These are phyloP conservation scores for Penicillium sclerotigenum DNA, from an alignment of 2,329 filamentous ascomycete genomes.

Conservation along the genomic window DNA sequence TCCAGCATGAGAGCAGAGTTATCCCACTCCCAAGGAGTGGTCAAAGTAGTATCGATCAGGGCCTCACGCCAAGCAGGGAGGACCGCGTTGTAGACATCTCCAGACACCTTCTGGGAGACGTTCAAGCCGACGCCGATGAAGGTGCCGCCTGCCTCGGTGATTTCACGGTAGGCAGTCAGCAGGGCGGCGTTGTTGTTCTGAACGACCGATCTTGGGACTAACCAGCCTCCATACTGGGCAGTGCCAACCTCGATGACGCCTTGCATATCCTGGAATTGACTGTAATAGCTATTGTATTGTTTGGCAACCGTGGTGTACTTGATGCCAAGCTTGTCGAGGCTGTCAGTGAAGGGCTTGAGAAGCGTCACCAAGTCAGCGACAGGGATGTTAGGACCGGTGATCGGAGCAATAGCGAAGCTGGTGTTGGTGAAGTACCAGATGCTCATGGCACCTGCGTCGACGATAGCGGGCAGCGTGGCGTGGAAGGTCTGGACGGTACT, in stretches of 20 bases:
- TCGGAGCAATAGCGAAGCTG: constrained; percentile 46
- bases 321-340: constrained; percentile 39
- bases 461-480: constrained; percentile 47
- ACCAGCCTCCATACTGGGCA: constrained; percentile 35
- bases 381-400: constrained; percentile 50
- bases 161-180: constrained; percentile 32
- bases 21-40: constrained; percentile 39
- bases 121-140: constrained; percentile 41
- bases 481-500: constrained; percentile 49
- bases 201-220: constrained; percentile 39
- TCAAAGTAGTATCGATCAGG: constrained; percentile 41
- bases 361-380: constrained; percentile 43
- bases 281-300: constrained; percentile 33
- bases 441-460: constrained; percentile 51
- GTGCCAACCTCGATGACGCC: constrained; percentile 36
- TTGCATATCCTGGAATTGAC: constrained; percentile 33
- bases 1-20: constrained; percentile 35
- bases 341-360: constrained; percentile 46
- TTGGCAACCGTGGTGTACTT: constrained; percentile 28
- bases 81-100: constrained; percentile 45
- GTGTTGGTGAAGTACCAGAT: constrained; percentile 53
- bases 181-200: constrained; percentile 30
- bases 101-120: constrained; percentile 34
- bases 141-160: constrained; percentile 33
- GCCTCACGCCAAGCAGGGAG: constrained; percentile 43